These are phyloP conservation scores for Funneliformis geosporum DNA, from an alignment of 192 early-diverging fungal genomes.

Conservation along the genomic window DNA sequence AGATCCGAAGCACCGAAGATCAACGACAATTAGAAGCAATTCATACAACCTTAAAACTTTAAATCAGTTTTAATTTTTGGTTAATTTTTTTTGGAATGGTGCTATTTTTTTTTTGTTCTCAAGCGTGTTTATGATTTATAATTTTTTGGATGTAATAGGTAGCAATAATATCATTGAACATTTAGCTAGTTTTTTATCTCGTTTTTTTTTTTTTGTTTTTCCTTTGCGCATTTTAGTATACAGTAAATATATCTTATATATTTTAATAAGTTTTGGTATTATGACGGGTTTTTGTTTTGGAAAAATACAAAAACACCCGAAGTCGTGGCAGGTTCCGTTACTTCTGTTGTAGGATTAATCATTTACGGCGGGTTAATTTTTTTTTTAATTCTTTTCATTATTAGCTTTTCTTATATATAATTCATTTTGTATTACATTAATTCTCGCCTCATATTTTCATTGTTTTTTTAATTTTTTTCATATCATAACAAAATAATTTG, in stretches of 20 bases:
- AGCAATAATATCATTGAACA: too few species aligned
- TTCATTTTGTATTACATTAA: too few species aligned
- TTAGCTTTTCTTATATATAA: too few species aligned
- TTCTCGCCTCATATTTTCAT: too few species aligned
- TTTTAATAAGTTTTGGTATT: neutral
- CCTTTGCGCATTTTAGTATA: neutral
- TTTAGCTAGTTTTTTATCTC: too few species aligned
- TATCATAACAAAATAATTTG: too few species aligned
- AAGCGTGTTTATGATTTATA: too few species aligned
- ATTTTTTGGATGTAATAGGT: neutral
- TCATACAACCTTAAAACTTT: constrained; percentile 29
- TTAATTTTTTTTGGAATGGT: neutral
- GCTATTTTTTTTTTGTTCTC: too few species aligned
- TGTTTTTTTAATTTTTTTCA: too few species aligned
- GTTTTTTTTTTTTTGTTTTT: neutral
- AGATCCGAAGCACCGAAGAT: constrained; percentile 27
- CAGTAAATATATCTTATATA: neutral
- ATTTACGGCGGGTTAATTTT: too few species aligned
- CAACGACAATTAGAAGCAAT: constrained; percentile 29
- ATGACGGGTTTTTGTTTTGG: constrained; percentile 14
- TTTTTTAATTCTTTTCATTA: too few species aligned
- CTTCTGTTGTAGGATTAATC: neutral
- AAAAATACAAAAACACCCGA: neutral
- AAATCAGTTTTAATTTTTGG: neutral
- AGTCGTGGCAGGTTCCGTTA: constrained; percentile 14